Conservation (phyloP, 305 asterid species). For the Fraxinus platypoda region DNA sequence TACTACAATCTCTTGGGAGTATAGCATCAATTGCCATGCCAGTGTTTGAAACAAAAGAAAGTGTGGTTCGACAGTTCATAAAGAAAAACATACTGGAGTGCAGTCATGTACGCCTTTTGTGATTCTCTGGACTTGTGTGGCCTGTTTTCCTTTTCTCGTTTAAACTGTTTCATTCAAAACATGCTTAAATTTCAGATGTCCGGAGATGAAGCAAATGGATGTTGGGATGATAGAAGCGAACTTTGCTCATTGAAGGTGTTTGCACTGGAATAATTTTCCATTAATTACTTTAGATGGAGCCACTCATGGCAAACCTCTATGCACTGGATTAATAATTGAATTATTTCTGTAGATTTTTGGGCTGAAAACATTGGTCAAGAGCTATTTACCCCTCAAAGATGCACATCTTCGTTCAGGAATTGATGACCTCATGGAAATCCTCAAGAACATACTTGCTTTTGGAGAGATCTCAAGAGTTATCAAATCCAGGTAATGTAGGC, state of each 20-base stretch:
- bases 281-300: constrained; percentile 16
- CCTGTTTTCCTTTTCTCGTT: constrained; percentile 10
- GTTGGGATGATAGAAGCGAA: constrained; percentile 92
- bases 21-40: constrained; percentile 98
- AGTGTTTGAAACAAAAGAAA: constrained; percentile 95
- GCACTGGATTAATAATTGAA: constrained; percentile 11
- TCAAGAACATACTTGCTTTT: constrained; percentile 65
- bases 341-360: constrained; percentile 75
- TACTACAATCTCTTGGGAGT: constrained; percentile 94
- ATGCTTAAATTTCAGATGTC: constrained; percentile 51
- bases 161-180: constrained; percentile 13
- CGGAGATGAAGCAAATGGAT: constrained; percentile 51
- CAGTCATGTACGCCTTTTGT: constrained; percentile 61
- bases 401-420: constrained; percentile 89
- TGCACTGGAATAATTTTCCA: constrained; percentile 17
- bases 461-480: constrained; percentile 76
- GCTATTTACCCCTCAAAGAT: constrained; percentile 95
- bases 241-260: constrained; percentile 84
- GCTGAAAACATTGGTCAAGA: constrained; percentile 86
- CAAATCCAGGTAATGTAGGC: constrained; percentile 60
- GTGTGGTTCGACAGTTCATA: constrained; percentile 72
- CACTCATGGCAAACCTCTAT: constrained; percentile 20
- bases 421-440: constrained; percentile 67
- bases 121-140: constrained; percentile 24
- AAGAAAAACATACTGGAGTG: constrained; percentile 67